A percentile compares a stretch with the other conserved stretches of the same genome.
These are phyloP conservation scores for Avena eriantha DNA, from an alignment of 176 grass and related monocot species.

Conservation along the genomic window DNA sequence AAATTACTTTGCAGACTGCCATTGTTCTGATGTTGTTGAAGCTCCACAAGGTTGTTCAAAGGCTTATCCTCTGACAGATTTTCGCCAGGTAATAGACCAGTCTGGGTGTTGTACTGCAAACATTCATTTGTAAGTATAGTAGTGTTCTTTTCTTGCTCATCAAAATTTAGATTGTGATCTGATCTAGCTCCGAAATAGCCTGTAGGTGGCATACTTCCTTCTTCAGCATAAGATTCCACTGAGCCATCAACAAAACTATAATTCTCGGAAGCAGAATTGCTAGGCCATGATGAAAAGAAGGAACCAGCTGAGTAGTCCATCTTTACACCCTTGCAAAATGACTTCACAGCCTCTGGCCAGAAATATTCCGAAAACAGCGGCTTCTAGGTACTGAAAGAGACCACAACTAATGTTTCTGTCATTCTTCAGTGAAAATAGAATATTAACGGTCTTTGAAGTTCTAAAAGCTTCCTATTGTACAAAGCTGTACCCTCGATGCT, in stretches of 20 bases:
- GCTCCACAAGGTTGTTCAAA: conserved; percentile 28
- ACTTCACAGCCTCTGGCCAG: conserved; percentile 24
- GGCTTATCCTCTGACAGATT: conserved; percentile 39
- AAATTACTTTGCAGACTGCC: conserved; percentile 42
- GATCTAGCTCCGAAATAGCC: conserved; percentile 42
- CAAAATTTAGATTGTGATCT: conserved; percentile 43
- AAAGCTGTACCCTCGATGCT: conserved; percentile 12
- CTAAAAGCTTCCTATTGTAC: conserved; percentile 24
- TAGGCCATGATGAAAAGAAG: conserved; percentile 55
- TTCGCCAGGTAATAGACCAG: conserved; percentile 35
- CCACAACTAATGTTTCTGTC: conserved; percentile 17
- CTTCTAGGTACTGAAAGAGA: conserved; percentile 36
- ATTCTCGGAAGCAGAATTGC: conserved; percentile 44
- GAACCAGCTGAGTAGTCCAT: conserved; percentile 55
- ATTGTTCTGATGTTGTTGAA: conserved; percentile 51
- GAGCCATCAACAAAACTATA: conserved; percentile 53
- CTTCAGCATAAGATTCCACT: conserved; percentile 46
- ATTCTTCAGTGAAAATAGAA: conserved; percentile 37
- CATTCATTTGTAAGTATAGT: conserved; percentile 41
- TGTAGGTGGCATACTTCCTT: conserved; percentile 43
- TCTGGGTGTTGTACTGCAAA: conserved; percentile 27
- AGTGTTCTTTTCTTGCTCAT: conserved; percentile 37
- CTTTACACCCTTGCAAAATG: conserved; percentile 6
- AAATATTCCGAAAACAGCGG: conserved; percentile 3
- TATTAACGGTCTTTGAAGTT: not conserved